Percentiles rank a stretch among this genome's conserved stretches.
Conservation (phyloP, 1,139 yeast species). For the Candida gigantensis region DNA sequence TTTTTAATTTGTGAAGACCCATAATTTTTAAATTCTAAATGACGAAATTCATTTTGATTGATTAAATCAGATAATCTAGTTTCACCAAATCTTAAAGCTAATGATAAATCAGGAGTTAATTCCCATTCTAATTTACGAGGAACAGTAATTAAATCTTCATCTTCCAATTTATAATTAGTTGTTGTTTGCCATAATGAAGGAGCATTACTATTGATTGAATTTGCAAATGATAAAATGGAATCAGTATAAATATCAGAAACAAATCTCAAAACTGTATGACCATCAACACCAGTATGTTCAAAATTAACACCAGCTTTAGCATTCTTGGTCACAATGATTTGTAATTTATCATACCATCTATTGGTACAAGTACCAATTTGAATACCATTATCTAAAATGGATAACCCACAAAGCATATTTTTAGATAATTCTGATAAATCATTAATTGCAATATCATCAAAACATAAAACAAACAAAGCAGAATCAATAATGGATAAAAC, state of each 20-base stretch:
- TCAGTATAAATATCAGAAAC: constrained; percentile 92
- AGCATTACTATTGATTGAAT: constrained; percentile 75
- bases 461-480: constrained; percentile 77
- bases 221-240: constrained; percentile 83
- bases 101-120: constrained; percentile 70
- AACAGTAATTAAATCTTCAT: constrained; percentile 51
- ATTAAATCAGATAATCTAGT: constrained; percentile 85
- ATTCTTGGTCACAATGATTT: constrained; percentile 83
- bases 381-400: constrained; percentile 77
- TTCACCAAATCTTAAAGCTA: constrained; percentile 87
- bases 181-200: constrained; percentile 65
- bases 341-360: constrained; percentile 93
- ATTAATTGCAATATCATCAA: constrained; percentile 73
- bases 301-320: constrained; percentile 93
- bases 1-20: constrained; percentile 80
- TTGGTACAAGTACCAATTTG: constrained; percentile 94
- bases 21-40: constrained; percentile 71
- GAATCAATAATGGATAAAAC: constrained; percentile 75
- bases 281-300: constrained; percentile 95
- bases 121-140: constrained; percentile 93
- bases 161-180: constrained; percentile 12
- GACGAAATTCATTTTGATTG: constrained; percentile 85
- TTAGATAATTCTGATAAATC: constrained; percentile 70
- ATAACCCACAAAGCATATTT: constrained; percentile 84
- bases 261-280: constrained; percentile 86